Base-by-base conservation (phyloP, 306 rosid genomes). In the Lupinus albus region DNA sequence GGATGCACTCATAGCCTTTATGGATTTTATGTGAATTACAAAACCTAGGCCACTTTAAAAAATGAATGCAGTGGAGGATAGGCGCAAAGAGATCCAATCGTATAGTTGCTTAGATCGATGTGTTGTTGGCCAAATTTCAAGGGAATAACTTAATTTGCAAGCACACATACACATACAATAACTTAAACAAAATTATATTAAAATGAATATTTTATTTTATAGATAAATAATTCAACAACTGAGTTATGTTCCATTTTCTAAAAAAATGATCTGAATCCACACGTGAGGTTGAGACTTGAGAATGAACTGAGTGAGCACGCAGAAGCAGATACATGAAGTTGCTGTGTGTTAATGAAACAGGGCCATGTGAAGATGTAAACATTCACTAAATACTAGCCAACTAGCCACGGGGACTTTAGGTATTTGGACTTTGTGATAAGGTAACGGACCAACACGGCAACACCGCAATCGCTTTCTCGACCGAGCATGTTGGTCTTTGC, bases 401-500 rank as follows among this genome's bases (percentile, higher is more conserved):
- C 15, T 68, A 55, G 55, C 44, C 36, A 61, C 50, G 28, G 6
- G 56, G 54, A 72, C 18, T 64, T 64, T 52, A n/a, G n/a, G 30
- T 11, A 10, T 39, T 3, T 68, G 54, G 64, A 28, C 35, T n/a
- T 71, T 78, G 70, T 70, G 78, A 70, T 70, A 58, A 2, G 7
- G 1, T 35, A 38, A 70, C 17, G 51, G n/a, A n/a, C n/a, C 64
- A 25, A 44, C 64, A 77, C 75, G 41, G 41, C 41, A 36, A 36
- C 41, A 36, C 41, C 10, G 4, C 69, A 67, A 60, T 84, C 82
- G 36, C 77, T 87, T 75, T 84, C 87, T 64, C 52, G n/a, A 17
- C 13, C 6, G 59, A 70, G 89, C 81, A 84, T 84, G 82, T 84
- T 81, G 82, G 89, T 81, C 82, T 76, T 76, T 12, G 61, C 76